Base-by-base conservation (phyloP, 2,329 filamentous ascomycete genomes). In the Talaromyces marneffei region DNA sequence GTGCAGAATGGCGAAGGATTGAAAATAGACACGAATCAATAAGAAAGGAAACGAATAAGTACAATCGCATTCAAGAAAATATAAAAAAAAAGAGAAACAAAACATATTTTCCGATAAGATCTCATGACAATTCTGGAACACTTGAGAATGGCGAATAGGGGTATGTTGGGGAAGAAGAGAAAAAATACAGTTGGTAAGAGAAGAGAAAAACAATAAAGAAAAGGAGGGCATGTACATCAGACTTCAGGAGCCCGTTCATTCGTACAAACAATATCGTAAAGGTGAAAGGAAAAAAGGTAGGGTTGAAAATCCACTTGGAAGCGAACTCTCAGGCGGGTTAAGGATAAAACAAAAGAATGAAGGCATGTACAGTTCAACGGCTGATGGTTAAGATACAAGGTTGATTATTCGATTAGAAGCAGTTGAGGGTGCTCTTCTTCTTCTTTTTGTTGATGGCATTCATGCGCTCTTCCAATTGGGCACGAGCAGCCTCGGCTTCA, bases 351-450 rank as follows among this genome's bases (percentile, higher is more conserved):
- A 57, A 29, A 9, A n/a, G 10, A 39, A 40, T 40, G 10, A 35
- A 37, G 25, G 12, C 40, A 48, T 33, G 29, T 23, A 52, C 29
- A 52, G 10, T 33, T 33, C 48, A 16, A 23, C 29, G 20, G 29
- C 27, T 23, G 48, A 31, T 50, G 12, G 29, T 14, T 35, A 35
- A 16, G 29, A 14, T 52, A 55, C 52, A 40, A 12, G 52, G 33
- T 16, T 39, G 8, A n/a, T 27, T 27, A 66, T 73, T 63, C 62
- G 63, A 55, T 77, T 91, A 97, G 82, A 99, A 99, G 84, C 94
- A 99, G 81, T 97, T 97, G 77, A 99, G 83, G 67, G 89, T 92
- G 84, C 96, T 96, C 85, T 82, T 82, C 78, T 95, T 92, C 84
- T 93, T 96, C 82, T 95, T 94, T 80, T 90, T 88, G 77, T 88